Evolutionary conservation across 805 yeast genomes (phyloP), one percentile per base, ranked within the genome.

Genomic region (Kluyveromyces lactis): DNA sequence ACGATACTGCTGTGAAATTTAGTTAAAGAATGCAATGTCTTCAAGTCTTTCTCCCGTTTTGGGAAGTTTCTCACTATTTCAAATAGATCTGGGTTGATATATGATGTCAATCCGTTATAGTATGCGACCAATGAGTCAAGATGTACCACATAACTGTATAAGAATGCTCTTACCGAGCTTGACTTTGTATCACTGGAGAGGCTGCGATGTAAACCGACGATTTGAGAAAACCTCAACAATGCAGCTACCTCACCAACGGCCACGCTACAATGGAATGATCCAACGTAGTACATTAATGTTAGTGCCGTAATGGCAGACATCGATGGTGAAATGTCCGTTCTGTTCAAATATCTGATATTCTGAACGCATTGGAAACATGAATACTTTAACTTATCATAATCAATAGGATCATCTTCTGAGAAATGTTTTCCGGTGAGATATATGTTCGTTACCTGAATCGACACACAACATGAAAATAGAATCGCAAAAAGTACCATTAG

Each of bases 341-440:
- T 33, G 17, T 10, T 23, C 26, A 33, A 12, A 15, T 21, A 13
- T 15, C 19, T 33, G 27, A 33, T 33, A 7, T 33, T 33, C 18
- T 33, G 27, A 13, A 33, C 28, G 28, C 36, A 33, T 19, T 19
- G 26, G 28, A 21, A 33, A 23, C 36, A 13, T 3, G 18, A 2
- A 27, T 33, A 33, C 28, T 33, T 33, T 15, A 33, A 27, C 27
- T 33, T 23, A 11, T 33, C 36, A 15, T 33, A 33, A 19, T 33
- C 36, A 12, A 33, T 19, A 11, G 36, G 27, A 19, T 33, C 27
- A 9, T 19, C 28, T 18, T 19, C 11, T 9, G 26, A 8, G 17
- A 10, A 21, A 4, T 23, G 36, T 10, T 7, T 18, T n/a, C 36
- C 36, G 2, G 26, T 23, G n/a, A 33, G 4, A 19, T 21, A 33